Evolutionary conservation across 495 filamentous ascomycete genomes (phyloP).

Genomic region (Entonaema liquescens): DNA sequence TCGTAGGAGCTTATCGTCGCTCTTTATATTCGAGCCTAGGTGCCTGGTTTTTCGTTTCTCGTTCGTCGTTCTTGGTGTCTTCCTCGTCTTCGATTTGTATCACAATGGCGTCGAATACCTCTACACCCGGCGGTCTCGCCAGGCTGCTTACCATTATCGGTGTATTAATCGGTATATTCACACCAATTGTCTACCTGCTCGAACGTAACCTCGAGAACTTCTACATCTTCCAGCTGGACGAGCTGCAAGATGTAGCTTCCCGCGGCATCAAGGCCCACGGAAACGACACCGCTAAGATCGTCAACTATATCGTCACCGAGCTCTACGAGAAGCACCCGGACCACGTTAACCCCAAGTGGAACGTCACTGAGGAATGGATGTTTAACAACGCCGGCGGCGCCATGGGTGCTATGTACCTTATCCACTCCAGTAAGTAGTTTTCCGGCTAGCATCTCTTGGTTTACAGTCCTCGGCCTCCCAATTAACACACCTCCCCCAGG

Average conservation of each 20-base stretch:
- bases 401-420: slow-evolving; percentile 90
- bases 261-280: slow-evolving; percentile 72
- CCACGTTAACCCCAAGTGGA: slow-evolving; percentile 63
- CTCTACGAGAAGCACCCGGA: slow-evolving; percentile 54
- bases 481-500: slow-evolving; percentile 36
- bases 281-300: slow-evolving; percentile 74
- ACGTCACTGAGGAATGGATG: slow-evolving; percentile 66
- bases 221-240: slow-evolving; percentile 76
- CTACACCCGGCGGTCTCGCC: slow-evolving; percentile 41
- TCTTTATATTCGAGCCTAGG: background rate
- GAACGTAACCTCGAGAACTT: slow-evolving; percentile 75
- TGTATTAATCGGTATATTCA: slow-evolving; percentile 66
- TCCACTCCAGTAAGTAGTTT: slow-evolving; percentile 73
- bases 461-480: background rate
- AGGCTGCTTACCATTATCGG: slow-evolving; percentile 64
- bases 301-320: slow-evolving; percentile 70
- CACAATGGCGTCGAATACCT: slow-evolving; percentile 20
- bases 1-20: background rate
- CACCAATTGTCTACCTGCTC: slow-evolving; percentile 68
- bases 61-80: background rate
- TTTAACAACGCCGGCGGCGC: slow-evolving; percentile 85
- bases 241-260: slow-evolving; percentile 73
- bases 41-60: background rate
- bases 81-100: background rate
- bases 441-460: background rate